Evolutionary conservation across 192 early-diverging fungal species (phyloP), one percentile per base, ranked within the genome.

Genomic region (Umbelopsis ramanniana): DNA sequence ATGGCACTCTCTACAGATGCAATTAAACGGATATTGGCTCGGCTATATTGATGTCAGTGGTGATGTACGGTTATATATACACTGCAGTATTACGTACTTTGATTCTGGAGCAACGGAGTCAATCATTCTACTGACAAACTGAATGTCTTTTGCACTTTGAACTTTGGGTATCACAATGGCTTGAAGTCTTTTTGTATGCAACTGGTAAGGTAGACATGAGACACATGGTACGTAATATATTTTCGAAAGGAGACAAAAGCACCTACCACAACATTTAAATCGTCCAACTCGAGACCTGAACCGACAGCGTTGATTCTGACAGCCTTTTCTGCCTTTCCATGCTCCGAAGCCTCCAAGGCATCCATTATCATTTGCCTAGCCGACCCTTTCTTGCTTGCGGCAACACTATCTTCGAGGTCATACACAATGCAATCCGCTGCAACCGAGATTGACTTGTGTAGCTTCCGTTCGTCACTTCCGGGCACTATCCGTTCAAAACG

Each of bases 351-450:
- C 63, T 84, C 84, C 22, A 91, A 82, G 15, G 93, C 93, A 67
- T 92, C 78, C 66, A 89, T 86, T 0, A 96, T 89, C 74, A 90
- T 81, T 45, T 85, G 66, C 47, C 95, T 87, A 6, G 95, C 95
- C 45, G 83, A 86, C 19, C 89, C 90, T 76, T 98, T 98, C 67
- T 91, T 88, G 79, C 90, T 93, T 15, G 87, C 54, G 0, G 93
- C 83, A 1, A 98, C 97, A 21, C 94, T 90, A 79, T 98, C 97
- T 72, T 98, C 97, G 4, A 98, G 84, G 73, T 98, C 97, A 71
- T 94, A 96, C 40, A 96, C 92, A 22, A 96, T 79, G 74, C 90
- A 92, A 80, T 98, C 97, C 3, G 91, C 93, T 8, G 52, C 66
- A 3, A 89, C 72, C 6, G 81, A 78, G 8, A 92, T 79, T 10